These are phyloP conservation scores for Circinella minor DNA, from an alignment of 371 early-diverging fungal species.

Conservation along the genomic window DNA sequence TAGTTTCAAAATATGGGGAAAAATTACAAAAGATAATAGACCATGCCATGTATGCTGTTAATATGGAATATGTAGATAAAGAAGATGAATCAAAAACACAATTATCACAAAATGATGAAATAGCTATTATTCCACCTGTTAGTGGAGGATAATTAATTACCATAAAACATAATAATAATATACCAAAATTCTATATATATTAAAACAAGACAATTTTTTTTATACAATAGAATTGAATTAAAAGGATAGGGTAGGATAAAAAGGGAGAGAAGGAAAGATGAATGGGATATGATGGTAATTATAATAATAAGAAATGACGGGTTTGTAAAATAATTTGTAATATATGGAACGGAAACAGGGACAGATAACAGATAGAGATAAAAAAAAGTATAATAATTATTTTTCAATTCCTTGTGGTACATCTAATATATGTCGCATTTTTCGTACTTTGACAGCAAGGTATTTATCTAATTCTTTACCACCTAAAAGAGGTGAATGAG, in stretches of 20 bases:
- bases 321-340: not conserved
- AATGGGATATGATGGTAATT: too few species aligned
- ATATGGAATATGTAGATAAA: slow-evolving; percentile 70
- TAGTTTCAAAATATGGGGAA: slow-evolving; percentile 47
- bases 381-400: not conserved
- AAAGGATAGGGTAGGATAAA: too few species aligned
- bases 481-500: not conserved
- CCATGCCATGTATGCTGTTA: slow-evolving; percentile 65
- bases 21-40: slow-evolving; percentile 44
- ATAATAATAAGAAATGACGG: too few species aligned
- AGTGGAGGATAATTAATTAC: slow-evolving; percentile 64
- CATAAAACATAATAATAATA: not conserved
- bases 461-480: slow-evolving; percentile 79
- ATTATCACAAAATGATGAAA: slow-evolving; percentile 58
- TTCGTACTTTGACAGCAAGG: slow-evolving; percentile 80
- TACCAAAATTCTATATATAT: not conserved
- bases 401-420: slow-evolving; percentile 51
- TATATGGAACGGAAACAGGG: not conserved
- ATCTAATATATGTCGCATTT: slow-evolving; percentile 89
- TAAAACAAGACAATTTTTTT: not conserved
- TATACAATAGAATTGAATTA: too few species aligned
- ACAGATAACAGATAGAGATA: not conserved
- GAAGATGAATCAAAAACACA: slow-evolving; percentile 31
- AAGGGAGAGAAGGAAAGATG: too few species aligned
- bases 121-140: slow-evolving; percentile 80